Evolutionary conservation across 2,329 filamentous ascomycete genomes (phyloP), one percentile per base, ranked within the genome.

Genomic region (Clonostachys solani): DNA sequence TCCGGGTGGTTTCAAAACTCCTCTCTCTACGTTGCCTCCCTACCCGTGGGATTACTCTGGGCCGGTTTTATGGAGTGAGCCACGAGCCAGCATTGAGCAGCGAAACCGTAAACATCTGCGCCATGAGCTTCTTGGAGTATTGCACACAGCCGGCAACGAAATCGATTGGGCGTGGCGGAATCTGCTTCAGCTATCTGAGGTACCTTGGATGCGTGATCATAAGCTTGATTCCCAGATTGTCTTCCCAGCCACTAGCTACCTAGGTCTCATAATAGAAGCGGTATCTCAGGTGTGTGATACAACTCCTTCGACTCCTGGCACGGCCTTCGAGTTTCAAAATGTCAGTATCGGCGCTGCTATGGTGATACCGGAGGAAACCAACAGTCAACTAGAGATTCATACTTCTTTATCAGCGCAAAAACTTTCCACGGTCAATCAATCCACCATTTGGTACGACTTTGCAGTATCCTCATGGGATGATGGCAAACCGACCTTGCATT

Each of bases 91-190:
- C 29, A 13, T 16, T 6, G 67, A 47, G 5, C 72, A 68, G 69
- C 70, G 72, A 52, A 65, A 72, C 52, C 61, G 63, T 1, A 60
- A 57, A 23, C 35, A 43, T 23, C 71, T 70, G 53, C 72, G 69
- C 67, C 64, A 70, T 37, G 69, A 72, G 73, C 17, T 60, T 73
- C 7, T 71, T 70, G n/a, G 64, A 64, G 6, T 57, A 66, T 18
- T 66, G 66, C 17, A 66, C 67, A 53, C 69, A 12, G 40, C n/a
- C 6, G 41, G 45, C 12, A 47, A 29, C 45, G 33, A 18, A 2
- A 10, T 44, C 13, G 43, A 43, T 19, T 45, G 33, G 16, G 16
- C 35, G n/a, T 51, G 49, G 49, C 42, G 49, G 13, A 49, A 47
- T 37, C 40, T 45, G 6, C 43, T 49, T 33, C 35, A 35, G 19